Base-by-base conservation (phyloP, 2,329 filamentous ascomycete species). In the Xenoacremonium recifei region DNA sequence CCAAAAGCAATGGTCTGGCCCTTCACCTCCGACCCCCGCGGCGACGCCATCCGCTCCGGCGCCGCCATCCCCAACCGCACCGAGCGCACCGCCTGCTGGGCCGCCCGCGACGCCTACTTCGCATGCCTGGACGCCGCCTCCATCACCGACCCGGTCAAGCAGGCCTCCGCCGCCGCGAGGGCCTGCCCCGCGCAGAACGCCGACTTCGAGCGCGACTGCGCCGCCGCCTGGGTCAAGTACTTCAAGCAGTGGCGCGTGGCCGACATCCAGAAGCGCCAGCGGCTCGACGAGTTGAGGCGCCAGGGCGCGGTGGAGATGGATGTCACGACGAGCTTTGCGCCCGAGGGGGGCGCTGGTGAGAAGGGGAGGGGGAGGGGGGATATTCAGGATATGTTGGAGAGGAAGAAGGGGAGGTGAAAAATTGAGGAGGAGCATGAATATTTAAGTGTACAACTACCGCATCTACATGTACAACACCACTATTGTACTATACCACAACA, bases 161-260 rank as follows among this genome's bases (percentile, higher is more conserved):
- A 73, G 48, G 57, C 61, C n/a, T 61, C 57, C 6, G 68, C 68
- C 23, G 63, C 66, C 2, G 58, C 56, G 6, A 63, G 59, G 40
- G 63, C 65, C 27, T 78, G 75, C 47, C 62, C 64, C 18, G 43
- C 49, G 31, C 62, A 75, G 62, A 59, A 60, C 18, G 61, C 57
- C 21, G 77, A 74, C 44, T 95, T 97, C 59, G 89, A 95, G 69
- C 76, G 77, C 55, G 87, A 92, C 62, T 99, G 93, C 66, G 89
- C 90, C 15, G 78, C 75, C 45, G 91, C 90, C 62, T 99, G 93
- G 93, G 93, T 96, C 47, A 89, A 90, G 69, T 97, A 99, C 68
- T 99, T 99, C 71, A 96, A 97, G 75, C 91, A 96, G 68, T 87
- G 90, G 70, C 79, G 93, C 58, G 89, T 97, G 25, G 92, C 95